Evolutionary conservation across 805 yeast genomes (phyloP), one percentile per base, ranked within the genome.

Genomic region (Tetrapisispora namnaoensis): DNA sequence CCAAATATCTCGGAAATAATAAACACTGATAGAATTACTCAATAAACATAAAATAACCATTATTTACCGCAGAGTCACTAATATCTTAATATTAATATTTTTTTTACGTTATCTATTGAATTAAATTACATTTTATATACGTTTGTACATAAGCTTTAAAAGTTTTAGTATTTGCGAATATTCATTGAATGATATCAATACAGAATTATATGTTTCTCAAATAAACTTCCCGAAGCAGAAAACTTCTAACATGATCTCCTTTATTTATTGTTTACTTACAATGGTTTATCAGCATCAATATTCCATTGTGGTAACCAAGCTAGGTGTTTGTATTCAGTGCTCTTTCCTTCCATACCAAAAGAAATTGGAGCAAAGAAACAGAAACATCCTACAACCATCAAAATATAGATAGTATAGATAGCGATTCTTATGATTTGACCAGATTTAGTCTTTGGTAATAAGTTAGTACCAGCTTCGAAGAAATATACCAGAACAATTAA

Each of bases 331-430:
- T 63, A 79, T 5, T 71, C 53, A 1, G 53, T 49, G 7, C 68
- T 55, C 34, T 73, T 69, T 10, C 82, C 81, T 10, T 56, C 67
- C 83, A 86, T 78, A 48, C 95, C 95, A 51, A 80, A 75, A 32
- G 86, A 73, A 17, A 83, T 66, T 52, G 81, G 82, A 53, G 79
- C 71, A 55, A 79, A 81, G 55, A 77, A 68, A 73, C 77, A 75
- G 71, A 84, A 86, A 10, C 74, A 69, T 2, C 73, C 76, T 41
- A 77, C 60, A 11, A 81, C 76, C 30, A 67, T 53, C 1, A 65
- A 59, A 54, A 75, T 76, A 49, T 74, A 65, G 1, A 60, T 45
- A 2, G 58, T 49, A 60, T 75, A 83, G 21, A 78, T 55, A 30
- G 54, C 41, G 3, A 57, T 37, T 50, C 65, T 65, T 14, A 65